Evolutionary conservation across 2,329 filamentous ascomycete genomes (phyloP), one percentile per base, ranked within the genome.

Genomic region (Gaeumannomyces tritici): DNA sequence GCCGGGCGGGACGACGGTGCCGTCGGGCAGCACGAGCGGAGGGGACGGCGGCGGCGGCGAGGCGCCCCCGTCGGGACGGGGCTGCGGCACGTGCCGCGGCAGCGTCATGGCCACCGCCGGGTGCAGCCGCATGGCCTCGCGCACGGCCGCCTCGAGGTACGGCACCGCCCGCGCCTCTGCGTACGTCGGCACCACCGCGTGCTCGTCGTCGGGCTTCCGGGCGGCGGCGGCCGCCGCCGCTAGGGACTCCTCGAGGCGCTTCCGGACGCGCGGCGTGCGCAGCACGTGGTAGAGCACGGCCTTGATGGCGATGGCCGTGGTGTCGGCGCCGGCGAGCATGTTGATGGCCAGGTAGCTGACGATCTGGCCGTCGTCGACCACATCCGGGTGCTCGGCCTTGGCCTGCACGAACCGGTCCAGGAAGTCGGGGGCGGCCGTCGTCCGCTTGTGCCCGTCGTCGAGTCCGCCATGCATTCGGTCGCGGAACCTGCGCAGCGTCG

Each of bases 131-230:
- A 79, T 70, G 0, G 77, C 74, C 68, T 86, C 83, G 26, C 77
- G 78, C 26, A 85, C 74, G 2, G 81, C 77, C 3, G 81, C 81
- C 56, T 79, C 74, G 12, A 85, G 75, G 67, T 83, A 80, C 24
- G 70, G 73, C 13, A 75, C 70, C 29, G 67, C 69, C 29, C 66
- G 72, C 47, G 70, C 65, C 24, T 62, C 64, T 3, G 61, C 59
- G 59, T 59, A 65, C 6, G 62, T 29, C 3, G 60, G 31, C 21
- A 59, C 24, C 51, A 28, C 26, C 13, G 62, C 57, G 1, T 31
- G 65, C 1, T 33, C 31, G 7, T 11, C 31, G 3, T 55, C 60
- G 5, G 66, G 64, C 7, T n/a, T n/a, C 35, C 6, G 5, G 42
- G 42, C 35, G 42, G 42, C 42, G n/a, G 9, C 71, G 55, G 4